These are phyloP conservation scores for Spizellomyces punctatus DNA, from an alignment of 192 early-diverging fungal genomes.

Conservation along the genomic window DNA sequence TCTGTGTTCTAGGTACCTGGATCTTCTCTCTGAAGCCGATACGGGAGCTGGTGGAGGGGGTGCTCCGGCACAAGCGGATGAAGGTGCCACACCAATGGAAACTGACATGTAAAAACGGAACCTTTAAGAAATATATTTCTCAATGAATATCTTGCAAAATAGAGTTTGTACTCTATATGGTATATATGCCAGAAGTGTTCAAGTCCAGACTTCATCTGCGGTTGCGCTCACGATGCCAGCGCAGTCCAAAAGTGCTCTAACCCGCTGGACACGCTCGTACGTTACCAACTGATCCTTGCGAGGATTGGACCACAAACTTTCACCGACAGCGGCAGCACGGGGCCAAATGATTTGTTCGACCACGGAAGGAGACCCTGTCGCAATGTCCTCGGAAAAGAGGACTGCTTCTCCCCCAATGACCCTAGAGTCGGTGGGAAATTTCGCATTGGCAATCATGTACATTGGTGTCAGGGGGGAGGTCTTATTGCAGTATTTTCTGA, in stretches of 20 bases:
- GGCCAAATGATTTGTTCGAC: not conserved
- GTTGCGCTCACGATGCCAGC: not conserved
- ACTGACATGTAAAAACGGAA: slow-evolving; percentile 42
- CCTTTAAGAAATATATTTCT: too few species aligned
- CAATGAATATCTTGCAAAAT: too few species aligned
- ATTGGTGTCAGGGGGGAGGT: not conserved
- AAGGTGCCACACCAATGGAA: slow-evolving; percentile 55
- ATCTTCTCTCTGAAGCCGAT: slow-evolving; percentile 26
- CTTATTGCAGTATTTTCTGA: not conserved
- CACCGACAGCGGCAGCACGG: not conserved
- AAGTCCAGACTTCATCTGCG: not conserved
- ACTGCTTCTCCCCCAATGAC: not conserved
- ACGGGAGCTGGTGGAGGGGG: slow-evolving; percentile 8
- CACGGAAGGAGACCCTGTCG: not conserved
- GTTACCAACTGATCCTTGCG: not conserved
- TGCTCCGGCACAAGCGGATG: slow-evolving; percentile 26
- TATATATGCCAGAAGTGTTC: too few species aligned
- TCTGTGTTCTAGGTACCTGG: slow-evolving; percentile 28
- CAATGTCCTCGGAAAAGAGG: not conserved
- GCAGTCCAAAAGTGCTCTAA: not conserved
- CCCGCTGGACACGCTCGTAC: not conserved
- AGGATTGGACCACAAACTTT: not conserved
- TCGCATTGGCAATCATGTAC: not conserved
- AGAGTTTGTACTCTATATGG: too few species aligned
- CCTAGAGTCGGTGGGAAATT: not conserved